Evolutionary conservation across 495 filamentous ascomycete genomes (phyloP), one percentile per base, ranked within the genome.

Genomic region (Pseudomonodictys pantanalensis): DNA sequence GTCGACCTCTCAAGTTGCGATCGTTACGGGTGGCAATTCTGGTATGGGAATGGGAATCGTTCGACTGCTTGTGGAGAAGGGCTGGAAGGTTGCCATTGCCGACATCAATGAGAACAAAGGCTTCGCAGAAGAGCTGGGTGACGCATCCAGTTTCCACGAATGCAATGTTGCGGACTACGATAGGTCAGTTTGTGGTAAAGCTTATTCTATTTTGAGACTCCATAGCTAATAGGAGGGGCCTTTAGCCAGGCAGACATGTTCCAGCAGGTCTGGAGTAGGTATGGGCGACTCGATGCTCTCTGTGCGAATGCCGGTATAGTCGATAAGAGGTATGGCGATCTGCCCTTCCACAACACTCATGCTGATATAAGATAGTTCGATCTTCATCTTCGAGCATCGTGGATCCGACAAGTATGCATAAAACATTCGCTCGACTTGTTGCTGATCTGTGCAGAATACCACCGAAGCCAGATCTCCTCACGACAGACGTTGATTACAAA

Each of bases 221-320:
- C n/a, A n/a, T n/a, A n/a, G n/a, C 24, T 26, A 23, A 18, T 20
- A 52, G 5, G 7, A 18, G 8, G n/a, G 48, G 10, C 4, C 11
- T 22, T 3, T 26, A 61, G 58, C 25, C 73, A 75, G 54, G 68
- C 70, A 5, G 32, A 45, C 22, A 68, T 64, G 33, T 76, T 77
- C 60, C 44, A 62, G 23, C 23, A 53, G 8, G 73, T 73, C 1
- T 77, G 52, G 48, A 56, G 58, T n/a, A 67, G 66, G 29, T 71
- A 62, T 30, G 69, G 72, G 22, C 65, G 73, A 3, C 63, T 77
- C 23, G 73, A 77, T 65, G 74, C 72, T 4, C 64, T 77, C 6
- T 70, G 65, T 43, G 74, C 73, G 4, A 77, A 76, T 62, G 75
- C 74, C 23, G 75, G 75, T 22, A 77, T 75, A 46, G 68, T 71